Conservation (phyloP, 2,329 filamentous ascomycete genomes). For the Cladosporium sp. region DNA sequence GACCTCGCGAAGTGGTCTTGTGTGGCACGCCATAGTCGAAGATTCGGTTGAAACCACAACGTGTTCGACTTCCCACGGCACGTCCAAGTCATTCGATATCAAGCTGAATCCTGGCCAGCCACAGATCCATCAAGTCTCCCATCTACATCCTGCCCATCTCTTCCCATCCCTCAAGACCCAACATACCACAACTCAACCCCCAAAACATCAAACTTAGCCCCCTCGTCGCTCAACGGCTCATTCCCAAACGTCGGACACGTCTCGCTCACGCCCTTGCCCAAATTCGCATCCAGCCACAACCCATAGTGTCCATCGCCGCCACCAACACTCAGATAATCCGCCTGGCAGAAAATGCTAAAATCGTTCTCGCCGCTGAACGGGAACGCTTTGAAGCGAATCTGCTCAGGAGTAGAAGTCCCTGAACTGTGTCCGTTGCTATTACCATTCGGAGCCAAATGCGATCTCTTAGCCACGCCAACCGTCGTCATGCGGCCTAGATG, state of each 20-base stretch:
- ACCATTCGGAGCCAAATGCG: slow-evolving; percentile 24
- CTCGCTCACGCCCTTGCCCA: slow-evolving; percentile 81
- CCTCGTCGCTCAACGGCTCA: slow-evolving; percentile 88
- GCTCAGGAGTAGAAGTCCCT: slow-evolving; percentile 59
- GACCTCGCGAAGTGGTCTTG: not conserved
- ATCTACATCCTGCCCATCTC: not conserved
- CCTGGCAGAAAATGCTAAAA: slow-evolving; percentile 92
- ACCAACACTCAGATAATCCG: slow-evolving; percentile 79
- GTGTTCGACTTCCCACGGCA: not conserved
- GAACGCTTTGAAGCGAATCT: slow-evolving; percentile 94
- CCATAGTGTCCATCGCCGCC: slow-evolving; percentile 86
- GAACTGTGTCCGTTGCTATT: slow-evolving; percentile 13
- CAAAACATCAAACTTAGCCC: slow-evolving; percentile 84
- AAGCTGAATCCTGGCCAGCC: not conserved
- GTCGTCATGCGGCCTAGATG: slow-evolving; percentile 64
- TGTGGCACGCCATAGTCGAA: not conserved
- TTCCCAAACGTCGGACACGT: slow-evolving; percentile 92
- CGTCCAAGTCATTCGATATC: not conserved
- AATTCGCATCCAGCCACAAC: slow-evolving; percentile 84
- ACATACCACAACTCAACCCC: slow-evolving; percentile 94
- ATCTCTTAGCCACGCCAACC: slow-evolving; percentile 37
- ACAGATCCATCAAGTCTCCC: not conserved
- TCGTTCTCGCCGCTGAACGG: slow-evolving; percentile 95
- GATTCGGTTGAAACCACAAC: not conserved
- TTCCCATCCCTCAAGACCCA: slow-evolving; percentile 46